Base-by-base conservation (phyloP, 306 rosid species). In the Malus sieversii region DNA sequence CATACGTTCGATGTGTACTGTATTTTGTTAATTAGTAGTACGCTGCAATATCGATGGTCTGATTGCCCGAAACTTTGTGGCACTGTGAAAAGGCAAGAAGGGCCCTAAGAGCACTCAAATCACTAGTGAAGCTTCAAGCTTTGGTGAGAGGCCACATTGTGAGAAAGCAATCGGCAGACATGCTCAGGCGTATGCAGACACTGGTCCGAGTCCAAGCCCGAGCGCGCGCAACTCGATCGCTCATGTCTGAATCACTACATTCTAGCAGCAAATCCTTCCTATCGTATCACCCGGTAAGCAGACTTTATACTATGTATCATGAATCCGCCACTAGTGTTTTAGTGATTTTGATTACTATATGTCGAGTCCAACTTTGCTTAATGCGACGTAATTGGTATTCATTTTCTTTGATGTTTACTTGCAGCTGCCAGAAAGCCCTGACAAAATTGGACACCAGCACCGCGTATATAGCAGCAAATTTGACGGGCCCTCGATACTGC, bases 141-240 rank as follows among this genome's bases (percentile, higher is more conserved):
- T 83, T 95, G 84, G 99, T 90, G 82, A 85, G 97, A 64, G 97
- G 99, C 55, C 90, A 92, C 86, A 90, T 92, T 59, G 97, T 92
- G 72, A 90, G 99, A 74, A 95, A 92, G 80, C 93, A 90, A 82
- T 90, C 91, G 16, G 79, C 97, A 1, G 97, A 95, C 83, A 92
- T 95, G 99, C 90, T 95, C 19, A 75, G 85, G 85, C 89, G 97
- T 68, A 95, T 95, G 97, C 97, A 92, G 82, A 92, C 99, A 51
- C 84, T 95, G 80, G 97, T 92, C 42, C 75, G 97, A 61, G 81
- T 95, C 68, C 99, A 95, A 60, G 75, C 93, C 13, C 90, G 90
- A 22, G 97, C 92, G 27, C 92, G 97, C 53, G 93, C 91, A 4
- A 82, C 64, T 71, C 97, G 97, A 20, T 82, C 83, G 30, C 68